Evolutionary conservation across 164 flowering plant genomes (phyloP), one percentile per base, ranked within the genome.

Genomic region (Annona squamosa): DNA sequence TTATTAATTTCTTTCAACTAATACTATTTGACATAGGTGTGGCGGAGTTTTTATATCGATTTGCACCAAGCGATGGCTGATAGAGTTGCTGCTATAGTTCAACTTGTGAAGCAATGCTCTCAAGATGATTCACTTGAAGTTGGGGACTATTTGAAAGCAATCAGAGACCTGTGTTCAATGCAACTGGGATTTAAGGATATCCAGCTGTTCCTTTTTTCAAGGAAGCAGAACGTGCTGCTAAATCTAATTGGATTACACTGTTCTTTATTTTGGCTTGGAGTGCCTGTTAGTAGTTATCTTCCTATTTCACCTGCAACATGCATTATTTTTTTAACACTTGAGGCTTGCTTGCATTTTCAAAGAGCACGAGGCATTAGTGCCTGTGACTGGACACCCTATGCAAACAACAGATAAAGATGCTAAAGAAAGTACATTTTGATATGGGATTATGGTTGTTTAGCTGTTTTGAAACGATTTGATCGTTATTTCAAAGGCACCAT

Each of bases 161-260:
- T 87, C 59, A 82, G 83, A 61, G 72, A 69, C 9, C 68, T 90
- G 74, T 48, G 69, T 18, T 67, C 77, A 0, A 79, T 81, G 86
- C 77, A 83, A 67, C 72, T 90, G 52, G 87, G 87, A 17, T 88
- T 89, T 68, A 75, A 76, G 76, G 98, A 93, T 82, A 85, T 90
- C 3, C 85, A 85, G 47, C 78, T 88, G 84, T 87, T 88, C 74
- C 79, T 93, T 1, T 86, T 91, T 68, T 74, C 82, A 37, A 86
- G 87, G 41, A 80, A 85, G 52, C 81, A 85, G 44, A 85, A 70
- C 76, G 91, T 80, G 71, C 77, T 93, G 68, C 84, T 85, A 52
- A 93, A 91, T 80, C 80, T 91, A 83, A 80, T 89, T 63, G 96
- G 94, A 75, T 71, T 93, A 75, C 91, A 86, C 77, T 93, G 90